Conservation (phyloP, 768 basidiomycete genomes). For the Rhizopogon salebrosus region DNA sequence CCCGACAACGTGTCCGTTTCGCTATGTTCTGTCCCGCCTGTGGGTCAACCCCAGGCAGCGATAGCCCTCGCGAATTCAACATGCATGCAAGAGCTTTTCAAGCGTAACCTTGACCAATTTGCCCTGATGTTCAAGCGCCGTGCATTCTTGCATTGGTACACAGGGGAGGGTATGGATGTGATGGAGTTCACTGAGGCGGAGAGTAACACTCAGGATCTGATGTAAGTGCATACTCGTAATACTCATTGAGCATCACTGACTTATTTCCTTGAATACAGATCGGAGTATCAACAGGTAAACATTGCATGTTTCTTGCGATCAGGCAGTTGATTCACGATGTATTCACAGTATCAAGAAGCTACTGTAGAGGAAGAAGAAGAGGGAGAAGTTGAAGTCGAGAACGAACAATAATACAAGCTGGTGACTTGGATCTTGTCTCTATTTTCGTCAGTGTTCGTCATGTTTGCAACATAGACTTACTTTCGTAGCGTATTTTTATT, state of each 20-base stretch:
- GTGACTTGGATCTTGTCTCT: background rate
- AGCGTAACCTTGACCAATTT: conserved; percentile 71
- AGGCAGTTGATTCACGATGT: background rate
- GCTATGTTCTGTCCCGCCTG: conserved; percentile 77
- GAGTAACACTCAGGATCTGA: conserved; percentile 74
- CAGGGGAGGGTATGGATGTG: conserved; percentile 85
- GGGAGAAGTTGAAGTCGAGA: conserved; percentile 26
- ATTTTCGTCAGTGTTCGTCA: background rate
- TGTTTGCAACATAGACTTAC: background rate
- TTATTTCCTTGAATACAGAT: conserved; percentile 33
- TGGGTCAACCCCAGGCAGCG: conserved; percentile 70
- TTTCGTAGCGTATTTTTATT: background rate
- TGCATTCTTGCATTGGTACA: conserved; percentile 91
- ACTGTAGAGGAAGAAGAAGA: conserved; percentile 38
- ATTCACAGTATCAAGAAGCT: conserved; percentile 57
- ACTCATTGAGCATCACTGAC: background rate
- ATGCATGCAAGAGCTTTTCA: conserved; percentile 82
- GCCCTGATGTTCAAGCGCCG: conserved; percentile 74
- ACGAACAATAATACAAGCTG: conserved; percentile 23
- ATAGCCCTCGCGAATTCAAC: conserved; percentile 76
- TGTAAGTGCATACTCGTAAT: conserved; percentile 45
- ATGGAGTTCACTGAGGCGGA: conserved; percentile 84
- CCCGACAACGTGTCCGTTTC: conserved; percentile 88
- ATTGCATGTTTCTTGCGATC: background rate
- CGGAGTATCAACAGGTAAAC: conserved; percentile 84